phyloP scores from a whole-genome alignment of 2,329 filamentous ascomycete genomes.

The Monosporascus cannonballus region DNA sequence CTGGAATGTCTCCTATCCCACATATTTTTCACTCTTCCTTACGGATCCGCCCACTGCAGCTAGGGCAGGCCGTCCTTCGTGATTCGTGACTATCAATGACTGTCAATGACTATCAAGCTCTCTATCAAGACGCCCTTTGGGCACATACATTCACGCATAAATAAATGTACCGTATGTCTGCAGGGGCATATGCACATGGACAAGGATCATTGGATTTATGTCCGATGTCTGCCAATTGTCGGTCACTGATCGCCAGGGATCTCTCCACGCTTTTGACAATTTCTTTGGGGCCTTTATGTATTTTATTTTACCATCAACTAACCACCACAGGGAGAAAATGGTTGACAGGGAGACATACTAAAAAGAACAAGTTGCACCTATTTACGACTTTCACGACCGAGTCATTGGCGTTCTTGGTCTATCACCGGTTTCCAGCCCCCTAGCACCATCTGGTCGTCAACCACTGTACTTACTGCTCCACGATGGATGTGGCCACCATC shows the following conservation, averaged over 20 bases:
- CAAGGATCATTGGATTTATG: background rate
- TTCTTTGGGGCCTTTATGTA: background rate
- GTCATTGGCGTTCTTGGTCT: background rate
- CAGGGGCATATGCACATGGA: background rate
- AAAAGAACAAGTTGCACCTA: background rate
- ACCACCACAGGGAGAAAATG: background rate
- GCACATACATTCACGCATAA: background rate
- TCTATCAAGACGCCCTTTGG: too few relatives aligned
- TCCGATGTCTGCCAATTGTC: background rate
- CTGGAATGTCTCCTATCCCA: too few relatives aligned
- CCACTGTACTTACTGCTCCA: too few relatives aligned
- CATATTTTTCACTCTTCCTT: too few relatives aligned
- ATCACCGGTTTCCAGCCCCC: background rate
- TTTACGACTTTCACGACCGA: background rate
- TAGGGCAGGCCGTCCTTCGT: too few relatives aligned
- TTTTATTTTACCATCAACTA: background rate
- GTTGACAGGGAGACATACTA: background rate
- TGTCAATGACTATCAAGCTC: too few relatives aligned
- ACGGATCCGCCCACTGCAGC: too few relatives aligned
- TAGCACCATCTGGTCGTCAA: background rate
- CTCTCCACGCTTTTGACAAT: background rate
- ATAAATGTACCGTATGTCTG: background rate
- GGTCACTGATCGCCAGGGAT: background rate
- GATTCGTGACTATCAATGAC: too few relatives aligned
- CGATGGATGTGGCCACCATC: too few relatives aligned